Conservation (phyloP, 2,329 filamentous ascomycete genomes). For the Leptographium galeiforme region DNA sequence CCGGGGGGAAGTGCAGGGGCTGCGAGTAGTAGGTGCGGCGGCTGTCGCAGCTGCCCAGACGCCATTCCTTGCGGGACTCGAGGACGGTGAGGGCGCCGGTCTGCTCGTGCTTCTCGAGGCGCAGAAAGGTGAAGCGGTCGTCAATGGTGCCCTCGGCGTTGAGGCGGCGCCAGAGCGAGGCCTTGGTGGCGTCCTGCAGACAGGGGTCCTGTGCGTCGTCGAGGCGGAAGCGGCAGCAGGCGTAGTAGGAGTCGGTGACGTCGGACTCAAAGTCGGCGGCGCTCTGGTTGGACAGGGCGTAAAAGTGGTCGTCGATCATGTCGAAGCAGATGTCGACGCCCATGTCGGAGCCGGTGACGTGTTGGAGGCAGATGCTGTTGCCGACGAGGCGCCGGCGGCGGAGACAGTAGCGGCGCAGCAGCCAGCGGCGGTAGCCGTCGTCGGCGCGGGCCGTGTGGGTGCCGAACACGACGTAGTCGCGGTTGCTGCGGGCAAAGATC, state of each 20-base stretch:
- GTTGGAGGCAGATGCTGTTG: slow-evolving; percentile 35
- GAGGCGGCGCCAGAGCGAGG: slow-evolving; percentile 48
- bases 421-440: slow-evolving; percentile 50
- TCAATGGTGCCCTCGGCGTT: slow-evolving; percentile 60
- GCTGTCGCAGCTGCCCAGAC: slow-evolving; percentile 31
- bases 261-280: slow-evolving; percentile 45
- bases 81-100: slow-evolving; percentile 47
- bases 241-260: slow-evolving; percentile 55
- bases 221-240: slow-evolving; percentile 50
- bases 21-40: slow-evolving; percentile 54
- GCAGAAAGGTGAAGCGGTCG: slow-evolving; percentile 58
- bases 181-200: slow-evolving; percentile 28
- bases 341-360: slow-evolving; percentile 50
- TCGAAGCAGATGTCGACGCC: slow-evolving; percentile 60
- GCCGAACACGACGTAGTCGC: slow-evolving; percentile 49
- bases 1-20: slow-evolving; percentile 27
- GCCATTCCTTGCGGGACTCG: slow-evolving; percentile 59
- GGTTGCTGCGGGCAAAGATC: slow-evolving; percentile 55
- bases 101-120: slow-evolving; percentile 44
- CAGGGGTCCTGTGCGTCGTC: slow-evolving; percentile 17
- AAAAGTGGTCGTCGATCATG: slow-evolving; percentile 51
- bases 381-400: slow-evolving; percentile 23
- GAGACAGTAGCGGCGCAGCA: slow-evolving; percentile 40
- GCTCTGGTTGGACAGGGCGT: slow-evolving; percentile 54
- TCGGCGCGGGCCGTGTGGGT: slow-evolving; percentile 40